Base-by-base conservation (phyloP, 1,284 basidiomycete genomes). In the Pyrrhoderma lamaoense region DNA sequence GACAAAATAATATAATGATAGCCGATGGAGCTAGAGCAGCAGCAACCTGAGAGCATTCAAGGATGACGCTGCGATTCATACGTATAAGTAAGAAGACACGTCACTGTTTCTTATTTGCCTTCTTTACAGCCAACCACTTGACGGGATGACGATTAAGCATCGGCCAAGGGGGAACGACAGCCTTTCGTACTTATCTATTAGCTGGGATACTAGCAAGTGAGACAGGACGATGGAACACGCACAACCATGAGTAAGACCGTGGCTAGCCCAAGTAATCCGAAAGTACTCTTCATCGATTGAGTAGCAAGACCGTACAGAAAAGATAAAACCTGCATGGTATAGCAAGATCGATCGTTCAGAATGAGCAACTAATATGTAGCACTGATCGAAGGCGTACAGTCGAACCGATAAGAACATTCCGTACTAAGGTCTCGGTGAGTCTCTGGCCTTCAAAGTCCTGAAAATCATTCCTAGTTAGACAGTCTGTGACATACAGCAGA, bases 401-500 rank as follows among this genome's bases (percentile, higher is more conserved):
- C 3, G 65, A 55, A 8, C 55, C 62, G 31, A 66, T 58, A 18
- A 72, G 55, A 8, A 69, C 70, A 52, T 76, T 61, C 25, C 72
- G 72, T 31, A 72, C 61, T 25, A 83, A 68, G 47, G 68, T 60
- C 54, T 88, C 85, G 0, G 77, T 78, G 21, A 68, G 61, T 55
- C 74, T 75, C 61, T 89, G 85, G 1, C 85, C 85, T 58, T 79
- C 75, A 65, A 87, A 89, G 62, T 89, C 86, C 85, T 89, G 16
- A n/a, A 23, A 22, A n/a, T 31, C 7, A 31, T 31, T 31, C 27
- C 11, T 21, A 2, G 13, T n/a, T 9, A 22, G 23, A 25, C 11
- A 9, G 14, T 22, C n/a, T 3, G 9, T 35, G 35, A 9, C 22
- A 13, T 16, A 39, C 22, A 1, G 11, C 8, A 7, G 18, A 22